These are phyloP conservation scores for Podila clonocystis DNA, from an alignment of 192 early-diverging fungal genomes.

Conservation along the genomic window DNA sequence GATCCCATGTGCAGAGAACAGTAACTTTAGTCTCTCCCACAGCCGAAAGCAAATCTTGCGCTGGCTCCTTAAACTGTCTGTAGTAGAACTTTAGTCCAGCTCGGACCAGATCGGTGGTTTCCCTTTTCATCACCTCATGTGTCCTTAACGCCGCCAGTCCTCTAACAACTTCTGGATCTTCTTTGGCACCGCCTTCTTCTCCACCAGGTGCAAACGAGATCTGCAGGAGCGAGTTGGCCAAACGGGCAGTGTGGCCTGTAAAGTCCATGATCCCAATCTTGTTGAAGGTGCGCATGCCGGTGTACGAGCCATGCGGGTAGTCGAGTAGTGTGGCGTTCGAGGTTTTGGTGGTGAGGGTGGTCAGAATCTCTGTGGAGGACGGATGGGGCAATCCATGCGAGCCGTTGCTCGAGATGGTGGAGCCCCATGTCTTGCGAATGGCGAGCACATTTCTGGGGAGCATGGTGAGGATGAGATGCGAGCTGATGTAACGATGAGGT, in stretches of 20 bases:
- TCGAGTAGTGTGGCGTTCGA: constrained; percentile 29
- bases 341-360: constrained; percentile 6
- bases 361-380: not conserved
- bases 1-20: constrained; percentile 64
- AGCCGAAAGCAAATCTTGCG: not conserved
- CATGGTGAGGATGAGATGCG: not conserved
- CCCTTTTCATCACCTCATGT: constrained; percentile 18
- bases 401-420: not conserved
- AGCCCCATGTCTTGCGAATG: not conserved
- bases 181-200: constrained; percentile 8
- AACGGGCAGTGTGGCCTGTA: constrained; percentile 57
- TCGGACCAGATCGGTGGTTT: constrained; percentile 51
- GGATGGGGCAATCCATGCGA: not conserved
- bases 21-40: constrained; percentile 64
- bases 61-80: constrained; percentile 20
- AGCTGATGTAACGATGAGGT: no score
- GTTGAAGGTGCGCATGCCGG: constrained; percentile 68
- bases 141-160: constrained; percentile 52
- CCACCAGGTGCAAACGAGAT: constrained; percentile 51
- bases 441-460: not conserved
- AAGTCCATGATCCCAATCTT: constrained; percentile 65
- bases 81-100: constrained; percentile 60
- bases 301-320: constrained; percentile 67
- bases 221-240: constrained; percentile 58
- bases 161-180: constrained; percentile 21